Evolutionary conservation across 2,329 filamentous ascomycete species (phyloP), one percentile per base, ranked within the genome.

Genomic region (Neofusicoccum laricinum): DNA sequence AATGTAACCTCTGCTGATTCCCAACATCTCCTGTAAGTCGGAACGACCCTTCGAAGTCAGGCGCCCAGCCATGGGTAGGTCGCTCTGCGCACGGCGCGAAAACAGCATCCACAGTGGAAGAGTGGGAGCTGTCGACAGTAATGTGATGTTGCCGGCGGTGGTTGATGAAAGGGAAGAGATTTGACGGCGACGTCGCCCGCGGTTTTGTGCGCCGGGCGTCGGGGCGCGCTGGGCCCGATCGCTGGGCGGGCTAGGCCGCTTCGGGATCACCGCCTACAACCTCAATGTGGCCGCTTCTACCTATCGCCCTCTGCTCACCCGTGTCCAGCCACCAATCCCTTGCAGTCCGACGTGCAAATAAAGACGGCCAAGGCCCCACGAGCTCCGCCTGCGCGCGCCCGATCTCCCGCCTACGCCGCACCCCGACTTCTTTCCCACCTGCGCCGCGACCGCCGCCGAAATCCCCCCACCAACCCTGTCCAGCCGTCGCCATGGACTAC

Each of bases 1-100:
- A 4, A 79, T 86, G 86, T 90, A 82, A 87, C 87, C 87, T 82
- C 86, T 84, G 85, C 87, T 90, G 87, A 90, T 90, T 90, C 87
- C 87, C 83, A 84, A 81, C 78, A 82, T 84, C 79, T 89, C 86
- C 83, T 78, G 78, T 83, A 81, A 78, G 81, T 84, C 84, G 78
- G 77, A 85, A 88, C 79, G 84, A 85, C 82, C 73, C 80, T 83
- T 88, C 86, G 84, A 87, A 84, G 79, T 79, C 84, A 84, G 87
- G 87, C 85, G 87, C 87, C 87, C 87, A 90, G 87, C 86, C 82
- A 88, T 85, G 86, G 86, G 86, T 84, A 76, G 71, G 70, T 81
- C 80, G 68, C 71, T 90, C 86, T 90, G 78, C 86, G 87, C 86
- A 75, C 86, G 87, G 87, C 84, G 84, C 85, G 85, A 88, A 86